phyloP scores from a whole-genome alignment of 177 flowering plant species.

The Vitis hybrid region DNA sequence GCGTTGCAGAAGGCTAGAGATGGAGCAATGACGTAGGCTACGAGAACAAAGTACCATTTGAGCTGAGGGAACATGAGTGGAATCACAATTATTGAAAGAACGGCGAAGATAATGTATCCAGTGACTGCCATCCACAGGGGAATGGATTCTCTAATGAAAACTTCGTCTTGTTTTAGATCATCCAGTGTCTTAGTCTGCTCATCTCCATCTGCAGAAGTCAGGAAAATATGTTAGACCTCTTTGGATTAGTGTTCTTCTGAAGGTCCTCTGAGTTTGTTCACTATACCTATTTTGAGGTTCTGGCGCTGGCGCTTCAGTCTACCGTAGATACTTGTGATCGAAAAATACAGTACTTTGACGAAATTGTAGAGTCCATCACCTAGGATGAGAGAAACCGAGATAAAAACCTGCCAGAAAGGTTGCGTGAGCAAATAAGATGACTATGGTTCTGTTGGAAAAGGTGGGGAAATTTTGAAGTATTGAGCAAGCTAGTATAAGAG shows the following conservation, averaged over 20 bases:
- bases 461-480: neutral
- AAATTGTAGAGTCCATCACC: constrained; percentile 83
- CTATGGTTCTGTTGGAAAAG: no score
- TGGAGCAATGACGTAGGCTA: constrained; percentile 74
- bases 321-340: constrained; percentile 31
- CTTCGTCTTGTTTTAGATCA: constrained; percentile 36
- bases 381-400: constrained; percentile 62
- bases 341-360: constrained; percentile 45
- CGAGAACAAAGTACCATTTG: constrained; percentile 70
- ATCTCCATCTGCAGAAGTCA: constrained; percentile 12
- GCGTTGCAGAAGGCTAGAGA: constrained; percentile 80
- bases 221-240: neutral
- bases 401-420: constrained; percentile 47
- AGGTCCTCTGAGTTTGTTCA: no score
- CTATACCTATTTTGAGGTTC: constrained; percentile 30
- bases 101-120: constrained; percentile 51
- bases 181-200: constrained; percentile 21
- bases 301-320: constrained; percentile 31
- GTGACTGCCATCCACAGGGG: constrained; percentile 54
- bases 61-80: constrained; percentile 72
- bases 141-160: constrained; percentile 58
- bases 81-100: constrained; percentile 42
- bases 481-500: neutral
- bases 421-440: neutral
- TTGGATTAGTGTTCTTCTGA: neutral